Evolutionary conservation across 306 rosid species (phyloP).

Genomic region (Oemleria cerasiformis): DNA sequence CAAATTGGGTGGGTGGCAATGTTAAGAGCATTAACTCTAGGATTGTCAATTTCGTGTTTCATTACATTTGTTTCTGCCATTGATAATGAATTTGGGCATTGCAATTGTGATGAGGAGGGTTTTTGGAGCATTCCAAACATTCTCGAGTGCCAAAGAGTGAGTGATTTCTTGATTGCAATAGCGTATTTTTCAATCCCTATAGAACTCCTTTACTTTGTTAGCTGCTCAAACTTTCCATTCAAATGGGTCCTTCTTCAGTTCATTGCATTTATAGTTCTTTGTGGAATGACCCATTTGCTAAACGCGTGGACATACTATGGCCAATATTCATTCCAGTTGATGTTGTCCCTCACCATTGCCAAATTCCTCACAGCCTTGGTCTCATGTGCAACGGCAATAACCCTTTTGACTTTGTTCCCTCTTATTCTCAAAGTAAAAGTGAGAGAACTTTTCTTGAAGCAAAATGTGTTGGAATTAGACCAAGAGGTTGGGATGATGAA

Average conservation of each 20-base stretch:
- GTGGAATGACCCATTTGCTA: constrained; percentile 45
- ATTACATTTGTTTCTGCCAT: constrained; percentile 30
- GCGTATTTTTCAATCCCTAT: constrained; percentile 46
- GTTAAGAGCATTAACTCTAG: constrained; percentile 30
- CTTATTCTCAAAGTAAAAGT: constrained; percentile 70
- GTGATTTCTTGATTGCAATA: constrained; percentile 41
- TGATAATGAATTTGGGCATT: constrained; percentile 37
- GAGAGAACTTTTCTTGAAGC: constrained; percentile 68
- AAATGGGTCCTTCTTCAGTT: constrained; percentile 43
- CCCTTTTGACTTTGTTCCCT: constrained; percentile 70
- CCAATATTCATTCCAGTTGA: constrained; percentile 56
- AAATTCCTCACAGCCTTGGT: constrained; percentile 82
- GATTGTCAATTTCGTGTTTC: constrained; percentile 26
- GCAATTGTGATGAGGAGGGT: constrained; percentile 62
- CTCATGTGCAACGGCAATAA: constrained; percentile 76
- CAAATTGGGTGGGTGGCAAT: constrained; percentile 29
- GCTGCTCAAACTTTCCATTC: constrained; percentile 42
- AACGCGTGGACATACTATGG: constrained; percentile 50
- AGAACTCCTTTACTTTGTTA: constrained; percentile 41
- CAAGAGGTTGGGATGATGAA: constrained; percentile 84
- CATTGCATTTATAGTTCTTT: constrained; percentile 42
- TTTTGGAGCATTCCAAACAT: constrained; percentile 37
- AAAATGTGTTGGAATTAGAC: constrained; percentile 67
- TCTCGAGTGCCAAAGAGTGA: constrained; percentile 36
- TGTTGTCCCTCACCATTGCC: constrained; percentile 60